phyloP scores from a whole-genome alignment of 345 rosid genomes.

The Dimocarpus longan region DNA sequence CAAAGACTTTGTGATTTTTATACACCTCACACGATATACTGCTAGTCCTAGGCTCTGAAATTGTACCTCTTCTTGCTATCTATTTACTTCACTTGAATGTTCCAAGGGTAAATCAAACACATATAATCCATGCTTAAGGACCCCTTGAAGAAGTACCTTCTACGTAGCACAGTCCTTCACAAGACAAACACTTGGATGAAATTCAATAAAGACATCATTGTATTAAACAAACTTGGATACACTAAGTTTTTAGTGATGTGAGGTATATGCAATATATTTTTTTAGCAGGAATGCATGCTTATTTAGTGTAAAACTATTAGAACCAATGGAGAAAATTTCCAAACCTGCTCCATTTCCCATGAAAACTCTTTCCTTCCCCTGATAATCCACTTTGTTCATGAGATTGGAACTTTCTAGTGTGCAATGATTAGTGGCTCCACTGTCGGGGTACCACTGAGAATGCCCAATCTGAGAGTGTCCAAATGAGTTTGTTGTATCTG shows the following conservation, averaged over 20 bases:
- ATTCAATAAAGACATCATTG: neutral
- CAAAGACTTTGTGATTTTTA: no score
- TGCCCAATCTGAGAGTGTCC: no score
- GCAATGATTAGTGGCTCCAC: neutral
- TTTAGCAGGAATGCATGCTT: neutral
- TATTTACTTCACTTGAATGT: no score
- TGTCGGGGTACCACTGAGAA: neutral
- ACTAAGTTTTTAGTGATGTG: neutral
- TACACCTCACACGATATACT: no score
- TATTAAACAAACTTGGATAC: neutral
- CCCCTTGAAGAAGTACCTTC: neutral
- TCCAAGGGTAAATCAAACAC: neutral
- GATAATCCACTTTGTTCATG: no score
- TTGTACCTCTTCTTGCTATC: no score
- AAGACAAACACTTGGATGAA: neutral
- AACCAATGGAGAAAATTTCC: no score
- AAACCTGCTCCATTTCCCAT: no score
- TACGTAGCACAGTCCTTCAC: neutral
- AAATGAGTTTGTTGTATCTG: no score
- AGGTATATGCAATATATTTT: slow-evolving; percentile 11
- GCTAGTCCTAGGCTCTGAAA: no score
- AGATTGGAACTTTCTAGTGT: neutral
- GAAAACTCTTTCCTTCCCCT: no score
- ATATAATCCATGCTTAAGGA: neutral
- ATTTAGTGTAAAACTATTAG: no score